A percentile compares a stretch with the other conserved stretches of the same genome.
Evolutionary conservation across 1,284 basidiomycete species (phyloP).

Genomic region (Ceratobasidium sp.): DNA sequence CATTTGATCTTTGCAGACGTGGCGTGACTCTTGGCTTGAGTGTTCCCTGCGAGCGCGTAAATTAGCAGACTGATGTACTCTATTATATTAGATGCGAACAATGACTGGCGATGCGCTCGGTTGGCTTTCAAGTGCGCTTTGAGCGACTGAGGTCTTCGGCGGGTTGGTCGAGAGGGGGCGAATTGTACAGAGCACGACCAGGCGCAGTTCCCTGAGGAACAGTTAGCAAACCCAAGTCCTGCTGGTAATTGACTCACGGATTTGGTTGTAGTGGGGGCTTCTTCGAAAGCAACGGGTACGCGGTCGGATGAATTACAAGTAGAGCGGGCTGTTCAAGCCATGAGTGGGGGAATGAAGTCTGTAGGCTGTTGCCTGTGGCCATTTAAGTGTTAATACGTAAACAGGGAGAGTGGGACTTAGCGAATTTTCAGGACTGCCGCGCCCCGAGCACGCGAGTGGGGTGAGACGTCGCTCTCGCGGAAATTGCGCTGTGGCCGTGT

Average conservation of each 20-base stretch:
- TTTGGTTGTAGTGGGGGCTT: neutral
- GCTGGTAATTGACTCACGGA: neutral
- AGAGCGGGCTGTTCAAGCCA: neutral
- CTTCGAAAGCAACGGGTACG: neutral
- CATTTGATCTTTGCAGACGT: neutral
- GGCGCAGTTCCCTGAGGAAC: neutral
- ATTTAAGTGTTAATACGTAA: neutral
- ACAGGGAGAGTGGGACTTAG: neutral
- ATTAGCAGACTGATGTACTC: neutral
- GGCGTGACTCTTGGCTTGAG: neutral
- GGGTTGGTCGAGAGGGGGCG: neutral
- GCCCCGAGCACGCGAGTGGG: neutral
- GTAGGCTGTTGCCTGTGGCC: neutral
- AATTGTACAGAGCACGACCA: neutral
- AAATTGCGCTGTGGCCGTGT: neutral
- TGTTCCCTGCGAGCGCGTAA: neutral
- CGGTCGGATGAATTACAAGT: neutral
- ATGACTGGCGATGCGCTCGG: neutral
- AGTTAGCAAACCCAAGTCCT: neutral
- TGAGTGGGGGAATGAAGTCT: neutral
- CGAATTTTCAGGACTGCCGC: neutral
- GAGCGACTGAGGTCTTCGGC: neutral
- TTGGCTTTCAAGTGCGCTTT: neutral
- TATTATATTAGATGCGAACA: neutral
- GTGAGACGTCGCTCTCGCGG: neutral